phyloP scores from a whole-genome alignment of 2,329 filamentous ascomycete species.

The Colletotrichum australisinense region DNA sequence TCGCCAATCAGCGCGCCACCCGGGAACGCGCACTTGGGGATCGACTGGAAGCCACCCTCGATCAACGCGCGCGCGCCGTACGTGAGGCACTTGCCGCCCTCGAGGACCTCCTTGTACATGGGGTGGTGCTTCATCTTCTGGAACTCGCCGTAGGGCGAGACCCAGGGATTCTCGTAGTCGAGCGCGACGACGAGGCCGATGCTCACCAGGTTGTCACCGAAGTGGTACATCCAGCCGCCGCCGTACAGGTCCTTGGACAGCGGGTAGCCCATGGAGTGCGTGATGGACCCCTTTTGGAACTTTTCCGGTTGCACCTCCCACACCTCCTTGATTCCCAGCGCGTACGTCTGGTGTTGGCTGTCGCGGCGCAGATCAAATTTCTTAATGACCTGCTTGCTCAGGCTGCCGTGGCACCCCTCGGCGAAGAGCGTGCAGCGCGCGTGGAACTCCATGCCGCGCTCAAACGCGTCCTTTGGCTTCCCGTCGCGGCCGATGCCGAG shows the following conservation, averaged over 20 bases:
- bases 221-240: constrained; percentile 99
- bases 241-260: constrained; percentile 91
- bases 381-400: constrained; percentile 94
- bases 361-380: constrained; percentile 92
- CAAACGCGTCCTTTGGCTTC: constrained; percentile 88
- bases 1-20: constrained; percentile 96
- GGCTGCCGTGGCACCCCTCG: constrained; percentile 94
- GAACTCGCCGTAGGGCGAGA: constrained; percentile 95
- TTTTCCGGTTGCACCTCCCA: constrained; percentile 97
- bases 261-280: constrained; percentile 94
- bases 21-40: constrained; percentile 96
- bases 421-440: constrained; percentile 90
- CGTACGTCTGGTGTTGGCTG: constrained; percentile 95
- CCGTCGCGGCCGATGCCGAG: constrained; percentile 85
- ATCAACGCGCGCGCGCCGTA: constrained; percentile 93
- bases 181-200: constrained; percentile 92
- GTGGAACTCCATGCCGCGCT: constrained; percentile 98
- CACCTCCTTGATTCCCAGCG: constrained; percentile 93
- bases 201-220: constrained; percentile 95
- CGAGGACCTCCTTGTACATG: constrained; percentile 86
- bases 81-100: constrained; percentile 97
- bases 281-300: constrained; percentile 86
- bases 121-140: constrained; percentile 99
- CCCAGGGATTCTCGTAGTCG: constrained; percentile 96
- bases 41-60: constrained; percentile 97